Percentiles rank a stretch among this genome's conserved stretches.
These are phyloP conservation scores for Eragrostis curvula DNA, from an alignment of 176 grass and related monocot species.

Conservation along the genomic window DNA sequence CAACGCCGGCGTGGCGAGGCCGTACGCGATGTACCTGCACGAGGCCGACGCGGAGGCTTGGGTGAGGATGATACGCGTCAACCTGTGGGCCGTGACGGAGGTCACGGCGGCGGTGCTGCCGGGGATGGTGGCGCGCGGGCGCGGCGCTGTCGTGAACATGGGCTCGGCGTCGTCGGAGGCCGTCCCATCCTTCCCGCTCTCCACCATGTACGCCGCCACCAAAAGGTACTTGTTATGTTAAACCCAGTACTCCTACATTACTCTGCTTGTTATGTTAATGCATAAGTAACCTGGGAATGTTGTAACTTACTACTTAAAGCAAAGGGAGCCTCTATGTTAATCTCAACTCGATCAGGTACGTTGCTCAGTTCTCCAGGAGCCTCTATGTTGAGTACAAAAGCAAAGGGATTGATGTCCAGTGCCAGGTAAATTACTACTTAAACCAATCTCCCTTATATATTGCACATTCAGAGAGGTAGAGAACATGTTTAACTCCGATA, in stretches of 20 bases:
- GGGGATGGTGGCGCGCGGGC: slow-evolving; percentile 39
- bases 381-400: slow-evolving; percentile 58
- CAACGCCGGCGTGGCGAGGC: slow-evolving; percentile 54
- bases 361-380: slow-evolving; percentile 50
- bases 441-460: too few relatives aligned
- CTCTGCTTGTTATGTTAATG: too few relatives aligned
- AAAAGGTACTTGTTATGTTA: slow-evolving; percentile 7
- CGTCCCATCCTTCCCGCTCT: slow-evolving; percentile 53
- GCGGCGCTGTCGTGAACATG: slow-evolving; percentile 64
- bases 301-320: too few relatives aligned
- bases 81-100: slow-evolving; percentile 41
- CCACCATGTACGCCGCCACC: slow-evolving; percentile 50
- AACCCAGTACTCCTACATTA: too few relatives aligned
- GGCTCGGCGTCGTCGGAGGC: slow-evolving; percentile 41
- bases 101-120: slow-evolving; percentile 52
- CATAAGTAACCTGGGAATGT: too few relatives aligned
- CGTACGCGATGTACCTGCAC: slow-evolving; percentile 47
- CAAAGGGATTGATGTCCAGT: slow-evolving; percentile 63
- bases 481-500: too few relatives aligned
- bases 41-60: slow-evolving; percentile 47
- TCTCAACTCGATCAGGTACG: slow-evolving; percentile 29
- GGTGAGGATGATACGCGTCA: slow-evolving; percentile 47
- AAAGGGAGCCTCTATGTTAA: too few relatives aligned
- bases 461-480: too few relatives aligned
- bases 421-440: slow-evolving; percentile 43